These are phyloP conservation scores for Lagenidium giganteum DNA, from an alignment of 352 stramenopile species.

Conservation along the genomic window DNA sequence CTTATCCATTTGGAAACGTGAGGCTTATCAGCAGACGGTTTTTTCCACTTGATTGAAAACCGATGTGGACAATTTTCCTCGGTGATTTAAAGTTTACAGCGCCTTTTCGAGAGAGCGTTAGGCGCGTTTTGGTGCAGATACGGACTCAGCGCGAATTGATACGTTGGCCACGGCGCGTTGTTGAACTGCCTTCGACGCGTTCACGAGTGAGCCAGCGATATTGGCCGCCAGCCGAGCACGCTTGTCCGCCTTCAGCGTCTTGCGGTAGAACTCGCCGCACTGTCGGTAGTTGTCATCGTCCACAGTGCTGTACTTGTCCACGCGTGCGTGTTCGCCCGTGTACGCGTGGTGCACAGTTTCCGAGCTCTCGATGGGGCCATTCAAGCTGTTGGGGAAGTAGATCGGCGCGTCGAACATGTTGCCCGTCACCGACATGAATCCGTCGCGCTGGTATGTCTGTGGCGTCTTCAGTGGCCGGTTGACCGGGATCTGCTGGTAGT, in stretches of 20 bases:
- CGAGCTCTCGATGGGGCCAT: conserved; percentile 32
- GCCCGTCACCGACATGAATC: conserved; percentile 65
- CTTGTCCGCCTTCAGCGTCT: conserved; percentile 58
- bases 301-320: conserved; percentile 66
- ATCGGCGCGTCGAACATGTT: conserved; percentile 73
- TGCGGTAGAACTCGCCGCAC: conserved; percentile 76
- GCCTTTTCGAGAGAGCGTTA: no score
- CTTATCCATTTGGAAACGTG: no score
- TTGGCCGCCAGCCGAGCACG: conserved; percentile 83
- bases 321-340: conserved; percentile 24
- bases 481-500: conserved; percentile 89
- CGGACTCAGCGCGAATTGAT: no score
- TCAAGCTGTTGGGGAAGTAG: conserved; percentile 89
- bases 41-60: no score
- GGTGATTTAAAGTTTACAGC: no score
- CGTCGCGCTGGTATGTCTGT: conserved; percentile 83
- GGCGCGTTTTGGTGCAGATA: no score
- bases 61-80: no score
- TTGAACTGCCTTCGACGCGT: conserved; percentile 79
- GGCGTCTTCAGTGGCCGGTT: conserved; percentile 75
- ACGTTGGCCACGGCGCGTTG: conserved; percentile 80
- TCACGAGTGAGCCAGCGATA: conserved; percentile 78
- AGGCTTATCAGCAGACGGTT: no score
- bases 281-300: conserved; percentile 91
- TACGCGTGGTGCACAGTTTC: conserved; percentile 25